Evolutionary conservation across 1,284 basidiomycete species (phyloP).

Genomic region (Golubevia sp.): DNA sequence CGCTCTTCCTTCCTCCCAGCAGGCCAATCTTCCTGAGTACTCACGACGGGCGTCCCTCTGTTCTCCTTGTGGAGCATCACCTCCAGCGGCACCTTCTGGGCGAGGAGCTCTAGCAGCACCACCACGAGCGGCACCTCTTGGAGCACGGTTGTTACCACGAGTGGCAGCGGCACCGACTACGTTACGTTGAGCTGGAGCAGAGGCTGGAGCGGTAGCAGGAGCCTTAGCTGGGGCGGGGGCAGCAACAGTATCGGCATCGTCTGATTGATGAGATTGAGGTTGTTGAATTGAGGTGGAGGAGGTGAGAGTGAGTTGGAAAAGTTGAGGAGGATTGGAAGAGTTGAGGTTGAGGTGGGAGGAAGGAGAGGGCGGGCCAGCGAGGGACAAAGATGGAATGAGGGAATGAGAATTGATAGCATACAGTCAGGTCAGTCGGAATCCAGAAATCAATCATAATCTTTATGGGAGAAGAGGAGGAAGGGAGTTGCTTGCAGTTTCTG

Average conservation of each 20-base stretch:
- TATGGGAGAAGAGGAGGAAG: too few species aligned
- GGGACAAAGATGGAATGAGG: too few species aligned
- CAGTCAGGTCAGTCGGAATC: too few species aligned
- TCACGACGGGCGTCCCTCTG: constrained; percentile 19
- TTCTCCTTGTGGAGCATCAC: constrained; percentile 18
- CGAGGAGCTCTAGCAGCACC: constrained; percentile 29
- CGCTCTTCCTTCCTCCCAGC: too few species aligned
- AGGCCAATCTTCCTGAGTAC: too few species aligned
- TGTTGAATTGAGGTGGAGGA: not conserved
- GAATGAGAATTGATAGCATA: too few species aligned
- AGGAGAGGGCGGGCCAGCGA: too few species aligned
- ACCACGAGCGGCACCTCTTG: constrained; percentile 14
- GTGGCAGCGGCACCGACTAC: constrained; percentile 15
- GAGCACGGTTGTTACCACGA: constrained; percentile 4
- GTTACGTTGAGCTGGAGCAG: constrained; percentile 28
- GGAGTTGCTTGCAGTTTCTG: too few species aligned
- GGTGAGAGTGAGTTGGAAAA: not conserved
- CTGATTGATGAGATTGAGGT: constrained; percentile 1
- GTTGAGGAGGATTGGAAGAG: too few species aligned
- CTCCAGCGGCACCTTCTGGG: constrained; percentile 19
- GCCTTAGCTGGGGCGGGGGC: constrained; percentile 16
- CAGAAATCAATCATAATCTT: too few species aligned
- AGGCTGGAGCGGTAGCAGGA: constrained; percentile 33
- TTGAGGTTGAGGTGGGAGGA: too few species aligned
- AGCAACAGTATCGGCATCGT: not conserved